A percentile compares a stretch with the other conserved stretches of the same genome.
Evolutionary conservation across 2,329 filamentous ascomycete species (phyloP).

Genomic region (Zalaria sp.): DNA sequence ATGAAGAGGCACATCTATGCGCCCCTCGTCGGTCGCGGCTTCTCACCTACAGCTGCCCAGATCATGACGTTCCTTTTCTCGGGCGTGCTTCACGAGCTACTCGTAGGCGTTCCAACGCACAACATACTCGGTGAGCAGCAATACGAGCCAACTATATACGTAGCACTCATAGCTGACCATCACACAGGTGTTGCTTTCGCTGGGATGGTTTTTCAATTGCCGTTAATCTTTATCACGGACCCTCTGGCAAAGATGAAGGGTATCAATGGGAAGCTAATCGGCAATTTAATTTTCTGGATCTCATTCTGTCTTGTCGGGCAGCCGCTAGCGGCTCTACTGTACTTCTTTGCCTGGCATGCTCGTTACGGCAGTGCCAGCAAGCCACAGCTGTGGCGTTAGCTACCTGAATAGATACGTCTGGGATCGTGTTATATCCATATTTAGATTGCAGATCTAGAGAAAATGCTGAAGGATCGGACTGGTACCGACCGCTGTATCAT

Average conservation of each 20-base stretch:
- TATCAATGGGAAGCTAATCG: slow-evolving; percentile 62
- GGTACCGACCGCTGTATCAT: too few relatives aligned
- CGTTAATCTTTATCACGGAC: slow-evolving; percentile 69
- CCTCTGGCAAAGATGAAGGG: slow-evolving; percentile 67
- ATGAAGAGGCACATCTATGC: slow-evolving; percentile 92
- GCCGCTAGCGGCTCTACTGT: slow-evolving; percentile 79
- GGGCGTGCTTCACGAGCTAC: slow-evolving; percentile 76
- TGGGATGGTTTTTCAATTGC: slow-evolving; percentile 88
- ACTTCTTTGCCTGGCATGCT: slow-evolving; percentile 97
- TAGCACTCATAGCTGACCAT: slow-evolving; percentile 3
- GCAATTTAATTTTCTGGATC: slow-evolving; percentile 93
- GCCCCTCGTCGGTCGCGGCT: slow-evolving; percentile 73
- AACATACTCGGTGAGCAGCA: slow-evolving; percentile 61
- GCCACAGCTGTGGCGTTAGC: slow-evolving; percentile 5
- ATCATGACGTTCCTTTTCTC: slow-evolving; percentile 77
- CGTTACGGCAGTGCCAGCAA: slow-evolving; percentile 55
- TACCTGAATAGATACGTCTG: not conserved
- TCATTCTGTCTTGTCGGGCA: slow-evolving; percentile 93
- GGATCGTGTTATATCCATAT: too few relatives aligned
- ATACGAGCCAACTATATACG: not conserved
- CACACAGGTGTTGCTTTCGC: slow-evolving; percentile 69
- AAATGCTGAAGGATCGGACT: too few relatives aligned
- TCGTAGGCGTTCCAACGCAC: slow-evolving; percentile 89
- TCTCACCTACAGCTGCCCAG: slow-evolving; percentile 56
- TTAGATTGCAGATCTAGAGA: too few relatives aligned